Conservation (phyloP, 768 basidiomycete species). For the Russula lepida region DNA sequence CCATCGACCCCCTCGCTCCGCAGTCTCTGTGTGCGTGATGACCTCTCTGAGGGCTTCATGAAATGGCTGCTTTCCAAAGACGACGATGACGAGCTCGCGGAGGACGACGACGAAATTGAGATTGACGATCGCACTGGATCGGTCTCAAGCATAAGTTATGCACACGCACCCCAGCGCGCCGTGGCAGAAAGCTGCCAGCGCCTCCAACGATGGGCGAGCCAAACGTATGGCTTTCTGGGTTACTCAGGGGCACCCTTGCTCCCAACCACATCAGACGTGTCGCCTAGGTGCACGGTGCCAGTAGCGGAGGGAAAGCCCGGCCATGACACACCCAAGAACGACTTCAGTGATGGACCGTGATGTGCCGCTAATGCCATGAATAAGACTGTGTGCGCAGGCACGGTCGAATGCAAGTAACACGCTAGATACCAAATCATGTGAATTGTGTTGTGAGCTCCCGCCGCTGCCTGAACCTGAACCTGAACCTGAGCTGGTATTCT, state of each 20-base stretch:
- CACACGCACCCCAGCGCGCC: slow-evolving; percentile 19
- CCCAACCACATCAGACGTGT: too few species aligned
- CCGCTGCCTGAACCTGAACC: too few species aligned
- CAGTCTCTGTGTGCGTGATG: slow-evolving; percentile 6
- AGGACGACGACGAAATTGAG: neutral
- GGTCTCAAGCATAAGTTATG: slow-evolving; percentile 6
- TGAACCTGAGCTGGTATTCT: slow-evolving; percentile 18
- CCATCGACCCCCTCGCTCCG: slow-evolving; percentile 2
- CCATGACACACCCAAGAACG: slow-evolving; percentile 29
- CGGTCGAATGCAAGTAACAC: slow-evolving; percentile 32
- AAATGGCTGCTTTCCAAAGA: slow-evolving; percentile 3
- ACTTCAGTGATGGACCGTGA: slow-evolving; percentile 54
- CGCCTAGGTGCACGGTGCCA: neutral
- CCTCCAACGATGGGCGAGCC: too few species aligned
- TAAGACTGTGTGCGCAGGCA: slow-evolving; percentile 55
- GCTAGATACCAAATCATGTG: slow-evolving; percentile 21
- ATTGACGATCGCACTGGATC: neutral
- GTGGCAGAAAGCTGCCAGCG: too few species aligned
- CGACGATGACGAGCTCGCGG: neutral
- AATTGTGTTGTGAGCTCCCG: slow-evolving; percentile 26
- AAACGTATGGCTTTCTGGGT: too few species aligned
- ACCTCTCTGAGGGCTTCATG: slow-evolving; percentile 6
- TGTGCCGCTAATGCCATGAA: slow-evolving; percentile 55
- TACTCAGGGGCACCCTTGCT: too few species aligned
- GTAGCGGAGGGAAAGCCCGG: neutral